Conservation (phyloP, 2,329 filamentous ascomycete species). For the Pseudocercospora fuligena region DNA sequence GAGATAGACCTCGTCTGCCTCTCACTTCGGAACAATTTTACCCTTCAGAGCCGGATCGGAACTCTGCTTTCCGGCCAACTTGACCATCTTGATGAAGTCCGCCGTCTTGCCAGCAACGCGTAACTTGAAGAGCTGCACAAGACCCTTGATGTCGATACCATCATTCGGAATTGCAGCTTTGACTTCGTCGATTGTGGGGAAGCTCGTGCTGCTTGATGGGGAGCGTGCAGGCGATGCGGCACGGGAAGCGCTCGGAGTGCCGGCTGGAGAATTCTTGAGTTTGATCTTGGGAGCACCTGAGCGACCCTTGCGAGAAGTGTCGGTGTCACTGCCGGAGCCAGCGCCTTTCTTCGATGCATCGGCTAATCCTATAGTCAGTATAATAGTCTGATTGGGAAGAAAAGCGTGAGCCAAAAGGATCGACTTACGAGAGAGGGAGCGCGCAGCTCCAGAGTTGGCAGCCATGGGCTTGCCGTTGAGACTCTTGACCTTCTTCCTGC, state of each 20-base stretch:
- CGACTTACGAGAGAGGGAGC: slow-evolving; percentile 29
- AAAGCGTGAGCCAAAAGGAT: neutral
- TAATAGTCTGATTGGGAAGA: slow-evolving; percentile 12
- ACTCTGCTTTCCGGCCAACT: slow-evolving; percentile 40
- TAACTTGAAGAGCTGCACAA: slow-evolving; percentile 49
- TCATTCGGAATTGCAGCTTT: slow-evolving; percentile 49
- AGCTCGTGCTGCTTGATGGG: slow-evolving; percentile 24
- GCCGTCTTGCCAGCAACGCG: slow-evolving; percentile 44
- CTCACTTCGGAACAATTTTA: slow-evolving; percentile 32
- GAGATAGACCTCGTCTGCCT: neutral
- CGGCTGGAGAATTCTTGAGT: slow-evolving; percentile 54
- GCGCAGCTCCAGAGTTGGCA: slow-evolving; percentile 27
- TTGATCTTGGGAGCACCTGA: slow-evolving; percentile 56
- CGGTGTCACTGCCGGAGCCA: slow-evolving; percentile 72
- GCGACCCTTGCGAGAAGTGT: slow-evolving; percentile 67
- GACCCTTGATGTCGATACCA: slow-evolving; percentile 49
- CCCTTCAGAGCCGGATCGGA: slow-evolving; percentile 30
- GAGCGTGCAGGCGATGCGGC: slow-evolving; percentile 32
- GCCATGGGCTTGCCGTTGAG: slow-evolving; percentile 47
- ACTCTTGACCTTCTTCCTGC: slow-evolving; percentile 69
- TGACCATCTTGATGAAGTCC: slow-evolving; percentile 52
- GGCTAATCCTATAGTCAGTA: slow-evolving; percentile 9
- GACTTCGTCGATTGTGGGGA: slow-evolving; percentile 53
- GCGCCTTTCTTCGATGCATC: slow-evolving; percentile 10
- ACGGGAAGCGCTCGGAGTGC: slow-evolving; percentile 40